Conservation (phyloP, 2,329 filamentous ascomycete species). For the Fusarium sp. region DNA sequence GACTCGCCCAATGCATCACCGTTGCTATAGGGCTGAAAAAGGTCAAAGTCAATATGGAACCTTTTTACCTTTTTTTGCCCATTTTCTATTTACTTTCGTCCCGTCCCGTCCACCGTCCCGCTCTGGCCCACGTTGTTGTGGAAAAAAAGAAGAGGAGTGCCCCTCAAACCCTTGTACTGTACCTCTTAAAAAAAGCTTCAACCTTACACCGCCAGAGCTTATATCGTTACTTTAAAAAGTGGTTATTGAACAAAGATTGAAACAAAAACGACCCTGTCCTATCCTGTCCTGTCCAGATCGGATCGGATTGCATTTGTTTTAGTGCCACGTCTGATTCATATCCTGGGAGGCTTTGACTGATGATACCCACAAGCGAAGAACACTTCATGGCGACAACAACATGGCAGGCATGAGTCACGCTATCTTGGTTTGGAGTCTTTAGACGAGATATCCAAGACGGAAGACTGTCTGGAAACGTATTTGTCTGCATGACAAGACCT, state of each 20-base stretch:
- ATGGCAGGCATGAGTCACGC: neutral
- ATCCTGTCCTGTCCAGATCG: neutral
- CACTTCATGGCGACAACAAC: neutral
- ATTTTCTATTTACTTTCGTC: neutral
- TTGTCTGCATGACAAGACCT: neutral
- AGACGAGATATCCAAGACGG: neutral
- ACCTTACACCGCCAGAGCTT: constrained; percentile 37
- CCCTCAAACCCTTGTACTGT: constrained; percentile 1
- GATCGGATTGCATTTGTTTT: neutral
- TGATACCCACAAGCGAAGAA: constrained; percentile 17
- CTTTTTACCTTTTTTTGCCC: neutral
- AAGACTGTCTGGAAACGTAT: neutral
- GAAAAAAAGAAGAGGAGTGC: neutral
- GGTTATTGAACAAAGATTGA: neutral
- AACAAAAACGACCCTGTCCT: constrained; percentile 1
- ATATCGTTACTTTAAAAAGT: constrained; percentile 16
- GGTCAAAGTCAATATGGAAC: neutral
- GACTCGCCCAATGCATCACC: neutral
- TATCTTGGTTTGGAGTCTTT: neutral
- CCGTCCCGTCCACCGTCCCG: constrained; percentile 19
- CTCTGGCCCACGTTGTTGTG: constrained; percentile 18
- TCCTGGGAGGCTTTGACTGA: neutral
- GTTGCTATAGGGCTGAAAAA: constrained; percentile 24
- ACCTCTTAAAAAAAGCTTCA: neutral
- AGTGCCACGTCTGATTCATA: constrained; percentile 16